These are phyloP conservation scores for Ilyonectria mors-panacis DNA, from an alignment of 2,329 filamentous ascomycete genomes.

Conservation along the genomic window DNA sequence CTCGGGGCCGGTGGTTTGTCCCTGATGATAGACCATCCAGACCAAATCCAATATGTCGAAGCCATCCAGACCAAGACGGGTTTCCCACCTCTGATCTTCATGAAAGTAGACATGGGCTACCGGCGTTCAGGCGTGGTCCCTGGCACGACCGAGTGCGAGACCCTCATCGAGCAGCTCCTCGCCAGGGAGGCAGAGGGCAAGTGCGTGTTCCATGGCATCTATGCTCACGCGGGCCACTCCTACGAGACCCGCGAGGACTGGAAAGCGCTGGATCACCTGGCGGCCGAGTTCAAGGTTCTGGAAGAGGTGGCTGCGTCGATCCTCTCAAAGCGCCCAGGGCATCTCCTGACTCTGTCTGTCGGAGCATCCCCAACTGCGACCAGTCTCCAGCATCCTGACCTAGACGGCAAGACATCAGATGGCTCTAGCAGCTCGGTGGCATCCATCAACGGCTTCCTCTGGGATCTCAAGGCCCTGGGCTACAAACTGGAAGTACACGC, in stretches of 20 bases:
- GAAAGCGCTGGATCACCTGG: slow-evolving; percentile 71
- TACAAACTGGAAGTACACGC: slow-evolving; percentile 77
- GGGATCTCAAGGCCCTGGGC: slow-evolving; percentile 52
- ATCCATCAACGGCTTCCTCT: slow-evolving; percentile 59
- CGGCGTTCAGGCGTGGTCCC: slow-evolving; percentile 76
- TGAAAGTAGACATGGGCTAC: slow-evolving; percentile 82
- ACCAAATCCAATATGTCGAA: slow-evolving; percentile 67
- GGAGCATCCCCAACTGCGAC: slow-evolving; percentile 14
- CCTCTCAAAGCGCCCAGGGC: slow-evolving; percentile 1
- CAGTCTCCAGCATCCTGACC: slow-evolving; percentile 8
- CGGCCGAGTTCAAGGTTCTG: slow-evolving; percentile 38
- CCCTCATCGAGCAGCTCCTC: slow-evolving; percentile 62
- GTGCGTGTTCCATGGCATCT: slow-evolving; percentile 71
- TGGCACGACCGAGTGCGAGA: slow-evolving; percentile 59
- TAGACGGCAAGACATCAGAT: slow-evolving; percentile 9
- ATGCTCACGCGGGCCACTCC: slow-evolving; percentile 80
- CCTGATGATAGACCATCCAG: slow-evolving; percentile 77
- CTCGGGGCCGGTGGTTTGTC: slow-evolving; percentile 70
- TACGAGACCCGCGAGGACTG: slow-evolving; percentile 71
- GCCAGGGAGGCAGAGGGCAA: slow-evolving; percentile 50
- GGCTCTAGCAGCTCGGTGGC: slow-evolving; percentile 49
- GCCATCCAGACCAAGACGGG: slow-evolving; percentile 58
- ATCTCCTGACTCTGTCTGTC: slow-evolving; percentile 11
- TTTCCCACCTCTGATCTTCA: slow-evolving; percentile 68
- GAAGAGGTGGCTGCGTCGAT: slow-evolving; percentile 12